Evolutionary conservation across 2,329 filamentous ascomycete genomes (phyloP), one percentile per base, ranked within the genome.

Genomic region (Nemania abortiva): DNA sequence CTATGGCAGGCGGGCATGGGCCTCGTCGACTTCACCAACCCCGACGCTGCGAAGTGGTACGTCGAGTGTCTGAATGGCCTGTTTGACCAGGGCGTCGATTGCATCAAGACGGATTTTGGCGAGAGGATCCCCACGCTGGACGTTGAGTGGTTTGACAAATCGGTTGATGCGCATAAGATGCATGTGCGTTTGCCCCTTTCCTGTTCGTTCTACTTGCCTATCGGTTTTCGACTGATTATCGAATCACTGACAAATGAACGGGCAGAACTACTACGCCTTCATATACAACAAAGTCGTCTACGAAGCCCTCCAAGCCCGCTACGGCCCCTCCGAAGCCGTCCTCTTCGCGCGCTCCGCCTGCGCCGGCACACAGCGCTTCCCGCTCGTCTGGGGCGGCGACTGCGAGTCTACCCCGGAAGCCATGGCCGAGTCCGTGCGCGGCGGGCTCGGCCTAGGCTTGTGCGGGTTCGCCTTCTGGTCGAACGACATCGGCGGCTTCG

Each of bases 1-100:
- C 80, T 91, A 50, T 93, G 91, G 91, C 91, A 93, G 77, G 90
- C 90, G 1, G 91, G 91, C 42, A 93, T 93, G 91, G 91, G 87
- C 3, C 82, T 93, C 1, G 84, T 93, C 15, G 91, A 93, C 75
- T 91, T 93, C 76, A 93, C 91, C 6, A 93, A 93, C 79, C 91
- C 90, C 0, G 87, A 84, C 0, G 91, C 91, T 1, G 85, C 85
- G 65, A 79, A 83, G 29, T 93, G 91, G 91, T 93, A 89, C 74
- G 82, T 83, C 20, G 79, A 78, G 3, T 90, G 91, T 71, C 83
- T 93, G 49, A 85, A 88, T 62, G 83, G 83, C 2, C 84, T 93
- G 2, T 90, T 92, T 72, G 88, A 92, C 70, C 84, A 88, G 74
- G 91, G 91, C 10, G 87, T 93, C 62, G 90, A 93, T 77, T 85